Percentiles rank a stretch among this genome's conserved stretches.
phyloP scores from a whole-genome alignment of 768 basidiomycete species.

The Leccinum arenicola region DNA sequence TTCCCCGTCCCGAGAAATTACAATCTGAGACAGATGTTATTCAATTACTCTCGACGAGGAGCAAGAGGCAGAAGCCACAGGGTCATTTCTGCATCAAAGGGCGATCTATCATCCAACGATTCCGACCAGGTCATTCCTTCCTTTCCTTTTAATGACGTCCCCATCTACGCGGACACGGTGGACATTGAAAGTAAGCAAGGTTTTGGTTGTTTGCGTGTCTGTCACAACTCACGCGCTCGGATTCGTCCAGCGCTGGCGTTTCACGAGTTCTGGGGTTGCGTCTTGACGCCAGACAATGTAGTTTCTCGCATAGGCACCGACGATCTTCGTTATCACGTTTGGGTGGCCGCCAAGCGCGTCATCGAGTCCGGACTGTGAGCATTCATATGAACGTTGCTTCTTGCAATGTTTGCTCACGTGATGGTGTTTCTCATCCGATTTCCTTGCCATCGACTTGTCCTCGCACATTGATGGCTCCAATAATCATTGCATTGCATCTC shows the following conservation, averaged over 20 bases:
- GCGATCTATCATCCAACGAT: background rate
- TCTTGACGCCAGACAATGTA: constrained; percentile 35
- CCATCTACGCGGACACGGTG: constrained; percentile 38
- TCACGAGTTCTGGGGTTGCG: constrained; percentile 32
- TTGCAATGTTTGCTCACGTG: background rate
- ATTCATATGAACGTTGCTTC: background rate
- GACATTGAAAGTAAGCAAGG: constrained; percentile 38
- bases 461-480: background rate
- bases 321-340: constrained; percentile 33
- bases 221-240: background rate
- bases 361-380: constrained; percentile 26
- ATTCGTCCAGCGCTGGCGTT: constrained; percentile 30
- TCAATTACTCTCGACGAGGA: constrained; percentile 14
- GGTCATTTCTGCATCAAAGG: background rate
- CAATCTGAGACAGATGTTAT: constrained; percentile 27
- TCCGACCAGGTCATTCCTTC: constrained; percentile 33
- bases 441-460: background rate
- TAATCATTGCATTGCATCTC: background rate
- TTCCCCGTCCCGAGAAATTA: constrained; percentile 28
- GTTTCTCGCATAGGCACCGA: constrained; percentile 21
- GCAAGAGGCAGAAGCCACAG: background rate
- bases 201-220: constrained; percentile 13
- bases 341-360: constrained; percentile 32
- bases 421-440: background rate
- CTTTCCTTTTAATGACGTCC: constrained; percentile 28